A percentile compares a stretch with the other conserved stretches of the same genome.
phyloP scores from a whole-genome alignment of 768 basidiomycete species.

The Leucocoprinus birnbaumii region DNA sequence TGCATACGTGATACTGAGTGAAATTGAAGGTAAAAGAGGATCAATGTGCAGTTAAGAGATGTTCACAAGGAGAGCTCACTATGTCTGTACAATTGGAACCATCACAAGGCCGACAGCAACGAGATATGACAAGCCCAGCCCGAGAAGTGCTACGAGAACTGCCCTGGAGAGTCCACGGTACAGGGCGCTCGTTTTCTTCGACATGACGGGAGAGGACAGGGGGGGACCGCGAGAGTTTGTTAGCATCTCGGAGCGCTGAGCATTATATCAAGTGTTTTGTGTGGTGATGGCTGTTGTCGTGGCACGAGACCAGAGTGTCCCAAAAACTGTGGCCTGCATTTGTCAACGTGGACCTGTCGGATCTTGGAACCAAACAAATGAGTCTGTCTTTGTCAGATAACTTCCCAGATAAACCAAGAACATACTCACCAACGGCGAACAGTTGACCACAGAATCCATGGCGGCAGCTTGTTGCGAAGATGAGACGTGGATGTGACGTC shows the following conservation, averaged over 20 bases:
- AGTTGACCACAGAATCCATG: no score
- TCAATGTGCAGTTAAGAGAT: not conserved
- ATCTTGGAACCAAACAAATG: not conserved
- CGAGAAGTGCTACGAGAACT: not conserved
- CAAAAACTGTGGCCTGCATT: not conserved
- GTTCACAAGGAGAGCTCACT: conserved; percentile 21
- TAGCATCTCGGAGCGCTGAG: not conserved
- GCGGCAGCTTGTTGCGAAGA: no score
- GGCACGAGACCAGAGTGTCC: conserved; percentile 10
- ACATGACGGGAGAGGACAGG: conserved; percentile 1
- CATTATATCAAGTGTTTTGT: not conserved
- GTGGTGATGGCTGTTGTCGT: conserved; percentile 6
- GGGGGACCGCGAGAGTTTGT: not conserved
- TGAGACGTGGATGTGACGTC: no score
- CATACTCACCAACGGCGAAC: no score
- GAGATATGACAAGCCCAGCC: conserved; percentile 20
- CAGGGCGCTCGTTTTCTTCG: conserved; percentile 2
- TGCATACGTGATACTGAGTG: conserved; percentile 32
- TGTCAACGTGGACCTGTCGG: conserved; percentile 8
- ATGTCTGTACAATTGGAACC: conserved; percentile 36
- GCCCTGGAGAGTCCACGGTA: conserved; percentile 1
- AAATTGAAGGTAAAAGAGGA: not conserved
- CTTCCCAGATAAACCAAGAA: not conserved
- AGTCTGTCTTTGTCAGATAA: no score
- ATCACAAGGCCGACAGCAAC: conserved; percentile 28